Conservation (phyloP, 208 protist genomes). For the Leishmania arabica region DNA sequence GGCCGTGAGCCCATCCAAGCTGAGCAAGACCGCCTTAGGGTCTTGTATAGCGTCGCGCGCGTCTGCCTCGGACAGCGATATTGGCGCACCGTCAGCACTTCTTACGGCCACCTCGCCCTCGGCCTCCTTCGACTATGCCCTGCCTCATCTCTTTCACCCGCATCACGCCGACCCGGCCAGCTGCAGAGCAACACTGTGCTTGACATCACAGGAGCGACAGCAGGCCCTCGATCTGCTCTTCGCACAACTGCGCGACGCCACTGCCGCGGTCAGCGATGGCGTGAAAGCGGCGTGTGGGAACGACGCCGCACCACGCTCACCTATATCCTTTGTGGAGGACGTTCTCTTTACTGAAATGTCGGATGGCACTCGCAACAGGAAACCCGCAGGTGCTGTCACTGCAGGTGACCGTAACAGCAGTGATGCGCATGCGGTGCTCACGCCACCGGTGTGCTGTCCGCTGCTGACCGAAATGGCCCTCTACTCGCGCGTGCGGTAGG, state of each 20-base stretch:
- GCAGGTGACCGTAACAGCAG: not conserved
- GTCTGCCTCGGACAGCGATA: not conserved
- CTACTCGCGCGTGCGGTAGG: conserved; percentile 10
- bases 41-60: too few species aligned
- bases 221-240: conserved; percentile 7
- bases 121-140: conserved; percentile 19
- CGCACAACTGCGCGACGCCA: not conserved
- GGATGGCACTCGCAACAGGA: not conserved
- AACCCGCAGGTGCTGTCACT: not conserved
- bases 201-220: conserved; percentile 20
- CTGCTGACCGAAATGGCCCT: conserved; percentile 27
- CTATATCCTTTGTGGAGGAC: conserved; percentile 24
- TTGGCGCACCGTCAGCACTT: not conserved
- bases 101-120: conserved; percentile 5
- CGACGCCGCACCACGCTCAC: not conserved
- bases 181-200: conserved; percentile 20
- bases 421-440: not conserved
- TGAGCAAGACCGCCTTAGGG: not conserved
- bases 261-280: not conserved
- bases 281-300: not conserved
- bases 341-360: conserved; percentile 14
- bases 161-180: conserved; percentile 16
- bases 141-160: conserved; percentile 28
- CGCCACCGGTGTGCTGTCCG: not conserved
- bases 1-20: not conserved